These are phyloP conservation scores for Trypanosoma congolense DNA, from an alignment of 208 protist genomes.

Conservation along the genomic window DNA sequence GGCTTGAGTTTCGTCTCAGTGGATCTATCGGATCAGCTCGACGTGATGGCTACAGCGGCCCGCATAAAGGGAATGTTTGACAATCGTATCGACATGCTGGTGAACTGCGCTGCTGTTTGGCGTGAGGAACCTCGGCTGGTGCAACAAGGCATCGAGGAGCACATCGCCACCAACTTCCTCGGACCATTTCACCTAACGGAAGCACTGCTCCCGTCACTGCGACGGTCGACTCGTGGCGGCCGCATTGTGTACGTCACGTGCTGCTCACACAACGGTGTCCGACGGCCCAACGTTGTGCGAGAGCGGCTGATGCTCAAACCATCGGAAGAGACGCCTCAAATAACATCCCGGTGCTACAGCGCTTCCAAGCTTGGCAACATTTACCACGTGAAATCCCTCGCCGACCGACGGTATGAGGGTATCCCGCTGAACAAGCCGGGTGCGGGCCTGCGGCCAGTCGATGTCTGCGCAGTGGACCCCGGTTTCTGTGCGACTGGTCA, in stretches of 20 bases:
- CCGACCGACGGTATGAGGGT: constrained; percentile 62
- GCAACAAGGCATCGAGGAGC: constrained; percentile 69
- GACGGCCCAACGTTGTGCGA: constrained; percentile 44
- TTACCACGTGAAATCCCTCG: constrained; percentile 72
- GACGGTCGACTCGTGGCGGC: constrained; percentile 32
- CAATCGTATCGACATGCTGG: constrained; percentile 63
- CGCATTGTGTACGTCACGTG: constrained; percentile 80
- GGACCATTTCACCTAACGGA: constrained; percentile 81
- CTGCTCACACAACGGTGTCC: constrained; percentile 67
- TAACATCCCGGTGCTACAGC: constrained; percentile 72
- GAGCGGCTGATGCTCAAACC: constrained; percentile 63
- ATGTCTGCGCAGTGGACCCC: constrained; percentile 63
- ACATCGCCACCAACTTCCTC: constrained; percentile 79
- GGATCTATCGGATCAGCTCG: constrained; percentile 62
- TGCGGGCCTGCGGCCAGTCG: constrained; percentile 50
- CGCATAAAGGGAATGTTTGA: constrained; percentile 55
- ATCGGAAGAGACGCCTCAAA: constrained; percentile 28
- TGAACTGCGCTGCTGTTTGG: constrained; percentile 80
- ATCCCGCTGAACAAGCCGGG: constrained; percentile 52
- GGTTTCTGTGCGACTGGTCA: constrained; percentile 64
- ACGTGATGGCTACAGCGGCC: constrained; percentile 48
- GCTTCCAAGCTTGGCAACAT: constrained; percentile 82
- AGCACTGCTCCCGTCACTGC: constrained; percentile 65
- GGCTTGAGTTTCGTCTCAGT: constrained; percentile 51
- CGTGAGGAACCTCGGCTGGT: constrained; percentile 49